Base-by-base conservation (phyloP, 306 rosid genomes). In the Cucurbita moschata region DNA sequence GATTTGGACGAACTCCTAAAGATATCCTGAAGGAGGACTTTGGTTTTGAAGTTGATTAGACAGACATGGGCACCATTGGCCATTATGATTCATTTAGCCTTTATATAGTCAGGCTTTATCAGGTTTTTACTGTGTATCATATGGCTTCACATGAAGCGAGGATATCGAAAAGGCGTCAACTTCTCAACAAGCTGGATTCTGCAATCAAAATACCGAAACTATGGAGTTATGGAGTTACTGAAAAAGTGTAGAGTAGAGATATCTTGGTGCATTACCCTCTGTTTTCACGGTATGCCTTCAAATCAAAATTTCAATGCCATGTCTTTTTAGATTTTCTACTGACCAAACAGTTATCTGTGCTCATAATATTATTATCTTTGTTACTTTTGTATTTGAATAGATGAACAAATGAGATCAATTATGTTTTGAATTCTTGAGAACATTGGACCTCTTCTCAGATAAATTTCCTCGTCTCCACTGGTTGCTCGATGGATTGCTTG, bases 1-100 rank as follows among this genome's bases (percentile, higher is more conserved):
- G 94, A 26, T 90, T 88, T 72, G 90, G 96, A 69, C 82, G 55
- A 73, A 84, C 84, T 10, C 18, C 87, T 12, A 82, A 75, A 63
- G 70, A 49, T 50, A 77, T 87, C 71, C 57, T 86, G 16, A 80
- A 80, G 81, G 83, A 88, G 75, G 81, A 79, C 79, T 93, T 87
- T n/a, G 85, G 78, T 53, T 70, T 93, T 19, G 81, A 85, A 54
- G 54, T 40, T 75, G 51, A 37, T 37, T 66, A 66, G 72, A 66
- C 42, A 66, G 56, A 47, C 14, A 67, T 7, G 6, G 18, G 12
- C 2, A 1, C 10, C 43, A 12, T 60, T 35, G 38, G 16, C 4
- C 21, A 13, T 11, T 47, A n/a, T 47, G 42, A n/a, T 68, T 23
- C 73, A 6, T 26, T 47, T 68, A 15, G 55, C 52, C 56, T 44